Evolutionary conservation across 2,329 filamentous ascomycete genomes (phyloP).

Genomic region (Fusarium ambrosium): DNA sequence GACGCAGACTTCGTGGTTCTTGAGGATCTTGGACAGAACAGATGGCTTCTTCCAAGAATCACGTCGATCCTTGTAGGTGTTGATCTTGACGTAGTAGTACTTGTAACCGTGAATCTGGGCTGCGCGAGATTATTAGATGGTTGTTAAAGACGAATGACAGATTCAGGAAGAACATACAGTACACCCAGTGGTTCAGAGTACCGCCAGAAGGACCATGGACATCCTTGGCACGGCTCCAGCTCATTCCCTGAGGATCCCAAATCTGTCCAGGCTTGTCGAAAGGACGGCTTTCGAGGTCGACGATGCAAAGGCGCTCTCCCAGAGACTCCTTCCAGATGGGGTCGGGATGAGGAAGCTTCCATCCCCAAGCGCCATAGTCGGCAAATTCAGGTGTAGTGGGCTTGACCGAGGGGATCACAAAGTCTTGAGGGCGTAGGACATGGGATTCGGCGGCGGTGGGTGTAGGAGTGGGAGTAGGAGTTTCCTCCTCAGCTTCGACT

Average conservation of each 20-base stretch:
- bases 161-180: constrained; percentile 47
- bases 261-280: constrained; percentile 54
- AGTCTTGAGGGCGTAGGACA: not conserved
- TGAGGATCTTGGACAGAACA: constrained; percentile 58
- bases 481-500: not conserved
- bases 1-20: constrained; percentile 58
- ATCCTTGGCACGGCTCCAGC: constrained; percentile 51
- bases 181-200: constrained; percentile 61
- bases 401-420: constrained; percentile 39
- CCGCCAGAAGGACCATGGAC: constrained; percentile 57
- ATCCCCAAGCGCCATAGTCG: constrained; percentile 52
- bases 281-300: constrained; percentile 59
- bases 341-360: constrained; percentile 44
- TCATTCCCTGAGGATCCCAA: constrained; percentile 53
- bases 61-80: constrained; percentile 56
- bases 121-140: constrained; percentile 25
- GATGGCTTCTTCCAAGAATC: constrained; percentile 62
- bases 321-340: constrained; percentile 51
- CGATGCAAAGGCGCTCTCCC: constrained; percentile 58
- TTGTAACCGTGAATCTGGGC: constrained; percentile 62
- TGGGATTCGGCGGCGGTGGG: not conserved
- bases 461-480: not conserved
- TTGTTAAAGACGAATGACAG: not conserved
- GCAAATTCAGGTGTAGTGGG: constrained; percentile 46
- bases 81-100: constrained; percentile 60